These are phyloP conservation scores for Apiospora saccharicola DNA, from an alignment of 2,329 filamentous ascomycete species.

Conservation along the genomic window DNA sequence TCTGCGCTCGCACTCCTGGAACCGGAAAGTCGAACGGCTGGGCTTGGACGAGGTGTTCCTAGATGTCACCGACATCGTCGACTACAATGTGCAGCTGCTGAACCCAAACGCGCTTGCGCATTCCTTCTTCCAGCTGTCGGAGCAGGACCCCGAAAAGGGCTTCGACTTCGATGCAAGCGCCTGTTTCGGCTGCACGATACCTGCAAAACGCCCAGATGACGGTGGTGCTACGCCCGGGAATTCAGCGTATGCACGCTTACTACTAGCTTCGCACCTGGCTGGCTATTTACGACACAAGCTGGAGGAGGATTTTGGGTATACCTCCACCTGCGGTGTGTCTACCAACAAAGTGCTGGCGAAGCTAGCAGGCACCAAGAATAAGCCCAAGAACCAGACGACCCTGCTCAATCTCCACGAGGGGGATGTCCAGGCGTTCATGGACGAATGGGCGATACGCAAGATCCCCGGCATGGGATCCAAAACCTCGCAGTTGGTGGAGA, in stretches of 20 bases:
- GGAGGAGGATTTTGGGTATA: conserved; percentile 81
- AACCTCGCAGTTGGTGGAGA: conserved; percentile 72
- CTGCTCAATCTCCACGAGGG: conserved; percentile 70
- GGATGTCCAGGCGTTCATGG: conserved; percentile 73
- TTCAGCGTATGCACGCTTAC: conserved; percentile 65
- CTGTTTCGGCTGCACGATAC: conserved; percentile 67
- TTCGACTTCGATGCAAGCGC: conserved; percentile 78
- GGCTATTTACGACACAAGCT: conserved; percentile 75
- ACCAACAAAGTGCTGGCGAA: conserved; percentile 90
- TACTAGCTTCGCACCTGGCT: conserved; percentile 83
- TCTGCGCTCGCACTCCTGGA: conserved; percentile 79
- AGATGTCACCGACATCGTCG: conserved; percentile 86
- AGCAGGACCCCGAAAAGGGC: conserved; percentile 76
- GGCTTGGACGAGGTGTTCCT: conserved; percentile 91
- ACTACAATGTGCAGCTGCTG: conserved; percentile 78
- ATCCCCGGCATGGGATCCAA: conserved; percentile 89
- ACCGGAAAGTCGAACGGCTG: conserved; percentile 76
- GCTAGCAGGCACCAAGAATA: conserved; percentile 82
- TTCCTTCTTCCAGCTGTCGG: conserved; percentile 83
- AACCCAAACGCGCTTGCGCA: conserved; percentile 68
- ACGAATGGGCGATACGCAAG: conserved; percentile 76
- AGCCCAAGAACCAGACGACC: conserved; percentile 87
- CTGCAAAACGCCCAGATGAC: conserved; percentile 28
- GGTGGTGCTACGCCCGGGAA: conserved; percentile 39
- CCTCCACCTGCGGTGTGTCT: conserved; percentile 85